Evolutionary conservation across 495 filamentous ascomycete species (phyloP).

Genomic region (Talaromyces thailandensis): DNA sequence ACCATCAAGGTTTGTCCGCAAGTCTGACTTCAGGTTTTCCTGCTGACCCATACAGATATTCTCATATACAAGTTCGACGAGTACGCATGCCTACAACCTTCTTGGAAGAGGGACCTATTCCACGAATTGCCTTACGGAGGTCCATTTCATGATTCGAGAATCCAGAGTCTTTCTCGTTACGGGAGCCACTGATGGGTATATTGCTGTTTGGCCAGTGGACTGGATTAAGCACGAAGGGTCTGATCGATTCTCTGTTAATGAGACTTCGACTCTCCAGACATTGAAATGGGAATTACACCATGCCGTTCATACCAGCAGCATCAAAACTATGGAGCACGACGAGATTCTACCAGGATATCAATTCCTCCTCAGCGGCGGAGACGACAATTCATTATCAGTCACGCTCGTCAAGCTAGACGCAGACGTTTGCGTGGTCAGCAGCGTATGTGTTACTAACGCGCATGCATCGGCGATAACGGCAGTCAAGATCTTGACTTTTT

Average conservation of each 20-base stretch:
- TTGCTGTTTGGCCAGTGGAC: slow-evolving; percentile 45
- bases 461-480: slow-evolving; percentile 77
- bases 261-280: background rate
- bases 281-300: slow-evolving; percentile 28
- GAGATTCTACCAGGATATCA: slow-evolving; percentile 20
- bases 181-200: slow-evolving; percentile 52
- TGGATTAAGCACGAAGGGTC: slow-evolving; percentile 31
- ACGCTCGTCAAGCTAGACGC: slow-evolving; percentile 29
- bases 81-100: slow-evolving; percentile 38
- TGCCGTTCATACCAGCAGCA: slow-evolving; percentile 63
- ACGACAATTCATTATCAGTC: slow-evolving; percentile 70
- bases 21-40: background rate
- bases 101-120: slow-evolving; percentile 56
- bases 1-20: slow-evolving; percentile 43
- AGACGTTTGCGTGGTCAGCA: slow-evolving; percentile 17
- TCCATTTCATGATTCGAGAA: slow-evolving; percentile 36
- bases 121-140: slow-evolving; percentile 71
- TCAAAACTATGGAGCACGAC: slow-evolving; percentile 48
- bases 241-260: slow-evolving; percentile 28
- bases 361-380: slow-evolving; percentile 66
- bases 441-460: slow-evolving; percentile 55
- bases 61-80: slow-evolving; percentile 36
- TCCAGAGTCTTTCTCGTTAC: slow-evolving; percentile 39
- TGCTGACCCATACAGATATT: slow-evolving; percentile 37
- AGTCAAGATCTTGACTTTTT: slow-evolving; percentile 35